Evolutionary conservation across 2,329 filamentous ascomycete genomes (phyloP), one percentile per base, ranked within the genome.

Genomic region (Calonectria henricotiae): DNA sequence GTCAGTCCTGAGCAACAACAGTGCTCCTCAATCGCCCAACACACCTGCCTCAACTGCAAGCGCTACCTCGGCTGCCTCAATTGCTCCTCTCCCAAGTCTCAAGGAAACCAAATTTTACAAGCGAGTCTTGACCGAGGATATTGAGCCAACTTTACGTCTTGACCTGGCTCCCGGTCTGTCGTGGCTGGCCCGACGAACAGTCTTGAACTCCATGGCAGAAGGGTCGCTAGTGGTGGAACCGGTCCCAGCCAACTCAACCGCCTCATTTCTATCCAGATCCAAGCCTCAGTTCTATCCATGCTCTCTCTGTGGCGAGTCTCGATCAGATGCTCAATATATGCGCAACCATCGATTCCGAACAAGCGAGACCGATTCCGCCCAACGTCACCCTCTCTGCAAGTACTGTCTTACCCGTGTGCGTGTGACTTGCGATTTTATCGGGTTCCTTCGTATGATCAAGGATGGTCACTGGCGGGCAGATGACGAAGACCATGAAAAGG

Each of bases 41-140:
- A 91, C 85, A 5, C 89, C 86, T 54, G 88, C 87, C 74, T 91
- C 85, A 62, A 86, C 82, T 8, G 77, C 84, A 44, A 89, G 87
- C 75, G 80, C 82, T 13, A 79, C 79, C 58, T 87, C 87, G 2
- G 77, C 82, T 43, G 75, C 82, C 39, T 75, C 78, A 12, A 71
- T 72, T 17, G 72, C 78, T 13, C 79, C 79, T 27, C 72, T 89
- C 39, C 90, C 89, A 3, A 90, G 91, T 5, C 84, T 99, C 46
- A 97, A 96, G 79, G 96, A 98, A 67, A 94, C 93, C 32, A 94
- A 93, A 74, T 99, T 98, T 80, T 99, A 96, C 85, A 98, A 98
- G 84, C 91, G 96, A 55, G 92, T 91, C 6, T 83, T 98, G 30
- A 88, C 90, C 23, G 96, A 99, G 81, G 96, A 99, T 79, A 94